These are phyloP conservation scores for Linnemannia schmuckeri DNA, from an alignment of 192 early-diverging fungal genomes.

Conservation along the genomic window DNA sequence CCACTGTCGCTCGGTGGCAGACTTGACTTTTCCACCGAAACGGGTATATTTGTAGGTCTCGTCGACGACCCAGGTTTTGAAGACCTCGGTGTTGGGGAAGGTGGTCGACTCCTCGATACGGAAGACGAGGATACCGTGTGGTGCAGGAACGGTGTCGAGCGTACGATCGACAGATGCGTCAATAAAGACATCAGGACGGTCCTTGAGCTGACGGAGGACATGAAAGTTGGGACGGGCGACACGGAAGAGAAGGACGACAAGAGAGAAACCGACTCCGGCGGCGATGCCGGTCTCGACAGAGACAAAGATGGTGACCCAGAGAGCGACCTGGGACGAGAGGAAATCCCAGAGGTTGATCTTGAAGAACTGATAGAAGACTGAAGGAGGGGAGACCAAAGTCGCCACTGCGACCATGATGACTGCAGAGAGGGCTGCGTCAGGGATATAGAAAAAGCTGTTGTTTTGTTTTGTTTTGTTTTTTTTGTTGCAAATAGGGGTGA, in stretches of 20 bases:
- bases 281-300: conserved; percentile 82
- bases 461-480: not conserved
- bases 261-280: conserved; percentile 77
- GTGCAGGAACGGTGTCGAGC: conserved; percentile 56
- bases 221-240: conserved; percentile 77
- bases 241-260: conserved; percentile 81
- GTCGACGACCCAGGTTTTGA: conserved; percentile 65
- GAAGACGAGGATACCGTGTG: conserved; percentile 79
- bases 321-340: conserved; percentile 40
- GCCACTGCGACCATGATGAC: conserved; percentile 56
- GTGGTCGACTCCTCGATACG: conserved; percentile 72
- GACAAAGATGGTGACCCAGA: conserved; percentile 73
- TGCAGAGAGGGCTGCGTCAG: conserved; percentile 74
- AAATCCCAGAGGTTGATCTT: conserved; percentile 57
- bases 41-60: conserved; percentile 57
- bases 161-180: conserved; percentile 5
- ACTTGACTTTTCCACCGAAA: conserved; percentile 58
- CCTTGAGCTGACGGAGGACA: conserved; percentile 61
- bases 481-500: not conserved
- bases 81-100: conserved; percentile 76
- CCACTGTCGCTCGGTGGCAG: conserved; percentile 66
- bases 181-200: conserved; percentile 48
- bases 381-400: conserved; percentile 50
- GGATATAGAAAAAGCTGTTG: conserved; percentile 84
- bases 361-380: conserved; percentile 55